Evolutionary conservation across 148 eudicot genomes (phyloP).

Genomic region (Fallopia convolvulus): DNA sequence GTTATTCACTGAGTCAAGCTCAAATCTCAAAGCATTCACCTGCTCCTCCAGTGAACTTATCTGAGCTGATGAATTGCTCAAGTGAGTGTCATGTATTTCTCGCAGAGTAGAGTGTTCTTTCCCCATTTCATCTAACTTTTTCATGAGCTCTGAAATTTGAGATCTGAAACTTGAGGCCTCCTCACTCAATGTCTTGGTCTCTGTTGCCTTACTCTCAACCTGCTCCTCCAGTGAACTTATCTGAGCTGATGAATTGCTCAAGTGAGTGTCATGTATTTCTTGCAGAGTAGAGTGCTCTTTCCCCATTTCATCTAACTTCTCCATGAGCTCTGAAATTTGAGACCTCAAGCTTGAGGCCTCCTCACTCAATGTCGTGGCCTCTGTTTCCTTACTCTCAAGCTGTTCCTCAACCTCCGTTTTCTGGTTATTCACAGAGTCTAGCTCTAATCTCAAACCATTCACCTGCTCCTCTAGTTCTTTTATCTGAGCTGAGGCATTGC

Average conservation of each 20-base stretch:
- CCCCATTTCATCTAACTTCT: conserved; percentile 8
- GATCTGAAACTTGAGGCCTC: conserved; percentile 11
- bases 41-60: conserved; percentile 14
- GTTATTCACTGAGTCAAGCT: conserved; percentile 22
- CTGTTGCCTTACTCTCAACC: conserved; percentile 21
- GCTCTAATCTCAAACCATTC: conserved; percentile 24
- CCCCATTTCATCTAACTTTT: conserved; percentile 8
- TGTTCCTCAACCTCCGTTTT: conserved; percentile 42
- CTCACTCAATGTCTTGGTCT: conserved; percentile 28
- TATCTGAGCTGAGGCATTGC: neutral
- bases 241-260: neutral
- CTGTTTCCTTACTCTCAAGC: conserved; percentile 20
- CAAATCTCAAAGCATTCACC: conserved; percentile 8
- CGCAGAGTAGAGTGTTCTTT: conserved; percentile 4
- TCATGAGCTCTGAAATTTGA: conserved; percentile 1
- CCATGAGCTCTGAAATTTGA: conserved; percentile 1
- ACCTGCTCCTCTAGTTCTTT: conserved; percentile 27
- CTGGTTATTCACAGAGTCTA: conserved; percentile 28
- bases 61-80: neutral
- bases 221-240: conserved; percentile 24
- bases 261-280: conserved; percentile 2
- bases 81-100: conserved; percentile 2
- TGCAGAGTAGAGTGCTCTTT: conserved; percentile 5
- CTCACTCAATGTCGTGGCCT: conserved; percentile 28
- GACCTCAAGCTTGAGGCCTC: conserved; percentile 11